Conservation (phyloP, 768 basidiomycete species). For the Tubosaeta sp. region DNA sequence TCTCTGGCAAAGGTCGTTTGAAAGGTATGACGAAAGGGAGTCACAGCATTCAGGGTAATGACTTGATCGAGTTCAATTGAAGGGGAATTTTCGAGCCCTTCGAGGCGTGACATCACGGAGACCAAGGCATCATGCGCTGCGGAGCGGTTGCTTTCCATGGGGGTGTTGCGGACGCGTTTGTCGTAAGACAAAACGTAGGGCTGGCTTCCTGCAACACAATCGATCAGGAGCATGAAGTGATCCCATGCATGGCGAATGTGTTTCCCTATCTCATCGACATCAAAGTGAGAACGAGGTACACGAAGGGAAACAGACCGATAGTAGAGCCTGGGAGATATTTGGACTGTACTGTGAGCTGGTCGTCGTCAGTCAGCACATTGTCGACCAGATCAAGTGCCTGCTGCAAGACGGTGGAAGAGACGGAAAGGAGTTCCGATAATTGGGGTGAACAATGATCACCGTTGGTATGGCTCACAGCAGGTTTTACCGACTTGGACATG, state of each 20-base stretch:
- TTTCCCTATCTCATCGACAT: conserved; percentile 51
- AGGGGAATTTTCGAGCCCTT: conserved; percentile 42
- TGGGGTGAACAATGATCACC: conserved; percentile 15
- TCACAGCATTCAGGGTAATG: conserved; percentile 76
- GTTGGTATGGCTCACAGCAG: conserved; percentile 10
- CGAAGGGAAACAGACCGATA: conserved; percentile 49
- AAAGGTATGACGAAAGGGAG: conserved; percentile 70
- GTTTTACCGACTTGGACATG: conserved; percentile 22
- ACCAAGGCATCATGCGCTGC: conserved; percentile 56
- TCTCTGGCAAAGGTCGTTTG: conserved; percentile 82
- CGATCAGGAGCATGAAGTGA: conserved; percentile 68
- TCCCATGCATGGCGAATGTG: conserved; percentile 83
- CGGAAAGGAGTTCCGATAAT: conserved; percentile 55
- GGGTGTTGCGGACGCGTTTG: conserved; percentile 68
- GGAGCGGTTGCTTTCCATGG: conserved; percentile 69
- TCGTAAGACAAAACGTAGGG: conserved; percentile 71
- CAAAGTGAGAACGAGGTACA: not conserved
- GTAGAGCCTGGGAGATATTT: conserved; percentile 81
- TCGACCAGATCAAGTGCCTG: conserved; percentile 75
- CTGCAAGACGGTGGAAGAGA: conserved; percentile 60
- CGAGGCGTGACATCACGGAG: conserved; percentile 53
- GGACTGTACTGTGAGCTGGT: conserved; percentile 66
- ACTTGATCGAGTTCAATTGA: conserved; percentile 46
- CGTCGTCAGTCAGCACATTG: conserved; percentile 59
- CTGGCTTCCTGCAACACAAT: conserved; percentile 43